These are phyloP conservation scores for Pythium phragmitis DNA, from an alignment of 352 stramenopile species.

Conservation along the genomic window DNA sequence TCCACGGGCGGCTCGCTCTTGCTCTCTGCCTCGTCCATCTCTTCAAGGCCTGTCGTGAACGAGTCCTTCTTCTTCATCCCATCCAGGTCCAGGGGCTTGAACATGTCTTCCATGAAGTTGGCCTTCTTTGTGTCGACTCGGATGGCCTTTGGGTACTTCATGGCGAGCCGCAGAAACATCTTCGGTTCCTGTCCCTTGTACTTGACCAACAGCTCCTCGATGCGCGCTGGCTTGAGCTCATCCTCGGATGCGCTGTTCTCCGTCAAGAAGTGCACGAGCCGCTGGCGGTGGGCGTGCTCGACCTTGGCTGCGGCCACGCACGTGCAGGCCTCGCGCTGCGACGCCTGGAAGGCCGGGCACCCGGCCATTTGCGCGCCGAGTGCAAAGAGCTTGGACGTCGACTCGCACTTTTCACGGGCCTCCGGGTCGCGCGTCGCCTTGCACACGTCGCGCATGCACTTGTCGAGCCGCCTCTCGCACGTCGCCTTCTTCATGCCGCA, in stretches of 20 bases:
- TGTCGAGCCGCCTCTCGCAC: constrained; percentile 69
- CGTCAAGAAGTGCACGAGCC: constrained; percentile 59
- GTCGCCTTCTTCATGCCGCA: constrained; percentile 72
- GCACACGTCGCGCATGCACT: constrained; percentile 72
- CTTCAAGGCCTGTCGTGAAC: constrained; percentile 20
- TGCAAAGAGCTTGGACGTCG: constrained; percentile 62
- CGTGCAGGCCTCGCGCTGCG: constrained; percentile 68
- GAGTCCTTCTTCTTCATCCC: constrained; percentile 16
- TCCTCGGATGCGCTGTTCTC: constrained; percentile 38
- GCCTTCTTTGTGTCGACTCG: constrained; percentile 41
- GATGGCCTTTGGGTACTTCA: constrained; percentile 62
- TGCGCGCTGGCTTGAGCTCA: constrained; percentile 35
- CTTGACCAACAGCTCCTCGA: constrained; percentile 60
- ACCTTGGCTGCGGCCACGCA: constrained; percentile 43
- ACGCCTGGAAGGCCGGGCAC: constrained; percentile 61
- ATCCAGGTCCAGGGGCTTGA: constrained; percentile 10
- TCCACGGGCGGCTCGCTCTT: constrained; percentile 29
- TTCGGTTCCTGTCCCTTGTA: constrained; percentile 61
- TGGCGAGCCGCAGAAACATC: constrained; percentile 60
- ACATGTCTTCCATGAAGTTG: constrained; percentile 63
- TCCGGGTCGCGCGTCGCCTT: constrained; percentile 20
- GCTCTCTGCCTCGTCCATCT: constrained; percentile 16
- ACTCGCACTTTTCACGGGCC: constrained; percentile 47
- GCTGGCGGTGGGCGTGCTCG: constrained; percentile 34
- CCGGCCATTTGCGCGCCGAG: constrained; percentile 68